A percentile compares a stretch with the other conserved stretches of the same genome.
phyloP scores from a whole-genome alignment of 805 yeast species.

The Myxozyma udenii region DNA sequence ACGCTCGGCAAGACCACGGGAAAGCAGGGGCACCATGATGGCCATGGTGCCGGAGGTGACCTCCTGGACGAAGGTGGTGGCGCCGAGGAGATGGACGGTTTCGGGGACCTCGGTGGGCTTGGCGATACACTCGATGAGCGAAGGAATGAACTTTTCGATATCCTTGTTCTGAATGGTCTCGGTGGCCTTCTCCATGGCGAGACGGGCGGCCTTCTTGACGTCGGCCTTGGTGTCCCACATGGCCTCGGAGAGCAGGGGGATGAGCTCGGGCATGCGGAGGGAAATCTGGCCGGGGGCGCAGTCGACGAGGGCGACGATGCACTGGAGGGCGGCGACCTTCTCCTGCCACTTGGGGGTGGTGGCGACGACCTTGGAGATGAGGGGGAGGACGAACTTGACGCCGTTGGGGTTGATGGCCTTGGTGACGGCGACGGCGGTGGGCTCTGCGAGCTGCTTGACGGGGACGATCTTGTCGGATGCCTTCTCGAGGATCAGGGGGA shows the following conservation, averaged over 20 bases:
- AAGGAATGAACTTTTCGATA: constrained; percentile 98
- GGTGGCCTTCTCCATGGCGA: constrained; percentile 92
- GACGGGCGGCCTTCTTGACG: constrained; percentile 94
- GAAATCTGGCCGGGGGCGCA: constrained; percentile 95
- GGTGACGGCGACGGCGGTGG: constrained; percentile 74
- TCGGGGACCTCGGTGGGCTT: constrained; percentile 97
- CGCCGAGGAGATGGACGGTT: constrained; percentile 98
- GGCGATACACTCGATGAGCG: constrained; percentile 94
- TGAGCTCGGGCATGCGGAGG: constrained; percentile 98
- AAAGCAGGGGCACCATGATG: constrained; percentile 97
- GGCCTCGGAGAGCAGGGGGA: constrained; percentile 97
- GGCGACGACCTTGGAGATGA: constrained; percentile 63
- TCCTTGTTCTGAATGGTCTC: constrained; percentile 99
- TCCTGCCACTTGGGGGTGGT: constrained; percentile 90
- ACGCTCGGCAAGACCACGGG: constrained; percentile 99
- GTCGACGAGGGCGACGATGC: constrained; percentile 84
- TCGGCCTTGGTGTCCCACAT: constrained; percentile 99
- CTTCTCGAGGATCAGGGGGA: constrained; percentile 65
- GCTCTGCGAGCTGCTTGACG: constrained; percentile 67
- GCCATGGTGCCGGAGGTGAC: constrained; percentile 99
- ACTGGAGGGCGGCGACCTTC: constrained; percentile 84
- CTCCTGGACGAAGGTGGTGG: constrained; percentile 98
- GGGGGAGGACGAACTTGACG: constrained; percentile 85
- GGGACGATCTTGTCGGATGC: constrained; percentile 89
- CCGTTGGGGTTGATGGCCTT: constrained; percentile 86